Base-by-base conservation (phyloP, 768 basidiomycete genomes). In the Kockovaella imperatae region DNA sequence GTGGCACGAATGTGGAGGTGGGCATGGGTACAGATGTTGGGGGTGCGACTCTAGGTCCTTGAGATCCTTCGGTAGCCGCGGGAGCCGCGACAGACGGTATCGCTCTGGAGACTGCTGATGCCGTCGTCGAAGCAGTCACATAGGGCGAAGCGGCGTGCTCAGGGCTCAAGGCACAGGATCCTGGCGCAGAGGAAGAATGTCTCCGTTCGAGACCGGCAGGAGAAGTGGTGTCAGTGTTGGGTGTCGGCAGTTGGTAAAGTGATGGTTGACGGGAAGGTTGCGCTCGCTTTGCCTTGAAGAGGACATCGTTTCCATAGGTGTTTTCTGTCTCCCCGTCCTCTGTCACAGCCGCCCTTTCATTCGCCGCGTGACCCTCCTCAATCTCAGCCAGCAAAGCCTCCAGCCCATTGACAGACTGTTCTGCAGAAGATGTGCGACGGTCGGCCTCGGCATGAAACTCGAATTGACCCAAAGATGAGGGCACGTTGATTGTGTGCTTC, bases 331-430 rank as follows among this genome's bases (percentile, higher is more conserved):
- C 23, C 28, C 3, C 28, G 28, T 5, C 52, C 15, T 23, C 34
- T 26, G 2, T 43, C 17, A 32, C 23, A 7, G 21, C 30, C 3
- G 28, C 42, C 7, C 53, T 38, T 24, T 60, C 56, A 18, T 45
- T 17, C 43, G 54, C 56, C 23, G 53, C 58, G n/a, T 50, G 38
- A 0, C 56, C 52, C 25, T 62, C 59, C 36, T 65, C 63, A 51
- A 65, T 65, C 34, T 42, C 36, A 10, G 60, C 55, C 15, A 65
- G 32, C 17, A 65, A 50, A 32, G 61, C 63, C 35, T 61, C 56
- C 23, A 65, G 48, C 11, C 62, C 53, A 29, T 40, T 36, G 23
- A 31, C 39, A n/a, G 20, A 35, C n/a, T n/a, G n/a, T 7, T 55
- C 34, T 7, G 24, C 10, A 36, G 36, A 14, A 13, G 15, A 52